Conservation (phyloP, 2,329 filamentous ascomycete genomes). For the Pestalotiopsis sp. region DNA sequence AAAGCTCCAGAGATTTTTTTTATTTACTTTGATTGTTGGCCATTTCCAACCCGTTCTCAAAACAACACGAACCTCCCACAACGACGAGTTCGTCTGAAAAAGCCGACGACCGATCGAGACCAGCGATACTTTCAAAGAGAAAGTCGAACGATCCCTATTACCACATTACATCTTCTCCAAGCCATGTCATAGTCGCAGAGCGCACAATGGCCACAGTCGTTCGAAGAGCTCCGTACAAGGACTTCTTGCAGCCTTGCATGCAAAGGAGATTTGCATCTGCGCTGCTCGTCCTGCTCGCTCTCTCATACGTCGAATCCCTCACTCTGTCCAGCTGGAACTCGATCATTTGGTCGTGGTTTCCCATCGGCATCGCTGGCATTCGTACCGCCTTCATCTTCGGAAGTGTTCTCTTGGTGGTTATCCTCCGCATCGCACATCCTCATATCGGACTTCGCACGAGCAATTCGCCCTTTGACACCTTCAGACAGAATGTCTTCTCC, state of each 20-base stretch:
- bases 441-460: slow-evolving; percentile 76
- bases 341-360: slow-evolving; percentile 86
- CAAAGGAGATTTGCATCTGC: slow-evolving; percentile 86
- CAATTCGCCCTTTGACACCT: slow-evolving; percentile 66
- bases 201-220: slow-evolving; percentile 54
- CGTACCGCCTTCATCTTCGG: slow-evolving; percentile 77
- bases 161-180: not conserved
- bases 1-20: slow-evolving; percentile 12
- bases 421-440: slow-evolving; percentile 83
- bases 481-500: slow-evolving; percentile 59
- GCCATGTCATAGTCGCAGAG: slow-evolving; percentile 32
- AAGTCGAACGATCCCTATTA: not conserved
- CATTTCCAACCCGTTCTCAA: not conserved
- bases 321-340: slow-evolving; percentile 70
- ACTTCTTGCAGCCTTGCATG: slow-evolving; percentile 86
- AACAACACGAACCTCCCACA: not conserved
- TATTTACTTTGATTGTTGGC: slow-evolving; percentile 8
- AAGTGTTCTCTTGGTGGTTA: slow-evolving; percentile 75
- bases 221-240: slow-evolving; percentile 72
- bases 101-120: not conserved
- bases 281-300: slow-evolving; percentile 66
- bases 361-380: slow-evolving; percentile 73
- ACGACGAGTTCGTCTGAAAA: not conserved
- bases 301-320: slow-evolving; percentile 76
- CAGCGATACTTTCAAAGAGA: not conserved